phyloP scores from a whole-genome alignment of 2,329 filamentous ascomycete genomes.

The Fusarium veterinarium region DNA sequence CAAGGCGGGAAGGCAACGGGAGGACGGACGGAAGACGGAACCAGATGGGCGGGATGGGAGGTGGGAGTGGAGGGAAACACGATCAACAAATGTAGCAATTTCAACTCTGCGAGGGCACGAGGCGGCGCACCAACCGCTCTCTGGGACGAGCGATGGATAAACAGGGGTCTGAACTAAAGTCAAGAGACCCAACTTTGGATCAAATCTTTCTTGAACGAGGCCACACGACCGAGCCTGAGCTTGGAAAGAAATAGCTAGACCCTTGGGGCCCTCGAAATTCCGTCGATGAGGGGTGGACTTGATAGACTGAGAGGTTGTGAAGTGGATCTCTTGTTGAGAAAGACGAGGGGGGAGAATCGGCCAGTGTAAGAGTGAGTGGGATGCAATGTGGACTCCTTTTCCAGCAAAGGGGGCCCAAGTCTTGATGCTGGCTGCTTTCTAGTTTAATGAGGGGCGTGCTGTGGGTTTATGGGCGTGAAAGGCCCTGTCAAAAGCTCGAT shows the following conservation, averaged over 20 bases:
- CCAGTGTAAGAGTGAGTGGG: slow-evolving; percentile 40
- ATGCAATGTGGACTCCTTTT: slow-evolving; percentile 37
- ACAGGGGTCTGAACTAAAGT: slow-evolving; percentile 19
- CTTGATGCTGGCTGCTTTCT: slow-evolving; percentile 33
- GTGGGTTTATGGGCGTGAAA: slow-evolving; percentile 32
- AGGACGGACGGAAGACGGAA: slow-evolving; percentile 43
- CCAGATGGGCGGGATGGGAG: slow-evolving; percentile 37
- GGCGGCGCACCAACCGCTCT: slow-evolving; percentile 37
- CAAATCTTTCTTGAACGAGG: slow-evolving; percentile 10
- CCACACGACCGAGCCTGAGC: slow-evolving; percentile 1
- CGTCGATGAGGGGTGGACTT: slow-evolving; percentile 32
- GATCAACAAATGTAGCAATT: slow-evolving; percentile 38
- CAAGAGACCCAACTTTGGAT: slow-evolving; percentile 11
- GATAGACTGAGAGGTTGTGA: slow-evolving; percentile 23
- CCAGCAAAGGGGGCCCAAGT: slow-evolving; percentile 36
- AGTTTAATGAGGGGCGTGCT: slow-evolving; percentile 39
- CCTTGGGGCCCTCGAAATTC: slow-evolving; percentile 26
- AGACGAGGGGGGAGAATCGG: slow-evolving; percentile 27
- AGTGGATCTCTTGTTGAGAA: slow-evolving; percentile 31
- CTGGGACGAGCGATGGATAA: slow-evolving; percentile 33
- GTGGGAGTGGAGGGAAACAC: slow-evolving; percentile 37
- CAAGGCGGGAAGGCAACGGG: slow-evolving; percentile 41
- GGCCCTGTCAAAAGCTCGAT: slow-evolving; percentile 27
- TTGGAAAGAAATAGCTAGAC: slow-evolving; percentile 20
- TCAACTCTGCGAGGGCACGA: slow-evolving; percentile 39